Evolutionary conservation across 164 flowering plant genomes (phyloP), one percentile per base, ranked within the genome.

Genomic region (Macadamia tetraphylla): DNA sequence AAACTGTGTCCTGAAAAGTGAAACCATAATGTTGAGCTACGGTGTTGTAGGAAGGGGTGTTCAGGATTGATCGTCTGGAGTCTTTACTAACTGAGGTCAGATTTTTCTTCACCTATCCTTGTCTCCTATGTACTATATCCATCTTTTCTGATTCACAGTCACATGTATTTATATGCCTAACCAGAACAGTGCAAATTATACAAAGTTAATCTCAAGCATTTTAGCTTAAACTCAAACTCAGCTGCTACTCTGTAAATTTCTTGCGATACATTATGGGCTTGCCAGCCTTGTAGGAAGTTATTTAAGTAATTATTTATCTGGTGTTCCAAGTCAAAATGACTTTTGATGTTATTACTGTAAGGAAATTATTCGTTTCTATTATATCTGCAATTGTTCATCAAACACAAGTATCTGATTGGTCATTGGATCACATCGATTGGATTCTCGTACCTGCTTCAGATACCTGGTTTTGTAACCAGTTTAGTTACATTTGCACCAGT

Each of bases 1-100:
- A 61, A 63, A 72, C 49, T 64, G 40, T 35, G 40, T 35, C 40
- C 3, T 35, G 40, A 35, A 2, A 35, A 2, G 40, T 35, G 40
- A 35, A 2, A 35, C 40, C 40, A 35, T 2, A 35, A 35, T 35
- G 40, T 35, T 35, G 40, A 35, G 5, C 79, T 30, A 13, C 32
- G 56, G 66, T 77, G 59, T 75, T 13, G 67, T 80, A 94, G 99
- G 97, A 88, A 35, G 97, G 99, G 58, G 73, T 79, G 42, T 94
- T 94, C 86, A 83, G 90, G 79, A 87, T 94, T 74, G 99, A 94
- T 70, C 97, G 97, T 61, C 78, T 94, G 14, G 97, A 94, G 79
- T 90, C 97, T 67, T 80, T 94, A 23, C 71, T 92, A 11, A 65
- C 81, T 30, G 97, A 94, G 91, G 99, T 91, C 63, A 77, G 77